Conservation (phyloP, 1,284 basidiomycete genomes). For the Cryptococcus sp. region DNA sequence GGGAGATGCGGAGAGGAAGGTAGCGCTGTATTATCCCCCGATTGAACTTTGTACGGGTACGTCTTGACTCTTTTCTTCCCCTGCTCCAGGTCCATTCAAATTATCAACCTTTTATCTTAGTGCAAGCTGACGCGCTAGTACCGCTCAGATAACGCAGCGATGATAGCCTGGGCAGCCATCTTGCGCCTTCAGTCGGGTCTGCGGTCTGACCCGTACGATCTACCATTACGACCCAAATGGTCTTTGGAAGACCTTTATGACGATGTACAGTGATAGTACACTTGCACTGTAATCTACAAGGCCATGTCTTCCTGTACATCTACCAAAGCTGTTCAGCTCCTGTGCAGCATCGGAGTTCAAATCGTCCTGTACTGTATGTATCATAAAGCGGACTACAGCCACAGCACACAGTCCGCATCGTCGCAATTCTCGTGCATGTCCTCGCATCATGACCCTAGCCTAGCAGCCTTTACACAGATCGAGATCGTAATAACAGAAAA, state of each 20-base stretch:
- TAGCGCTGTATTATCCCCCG: constrained; percentile 64
- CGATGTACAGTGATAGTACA: constrained; percentile 35
- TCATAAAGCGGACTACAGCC: too few relatives aligned
- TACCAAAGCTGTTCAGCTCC: too few relatives aligned
- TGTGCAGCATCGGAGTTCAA: too few relatives aligned
- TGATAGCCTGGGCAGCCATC: constrained; percentile 91
- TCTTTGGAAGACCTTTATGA: constrained; percentile 59
- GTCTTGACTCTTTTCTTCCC: constrained; percentile 3
- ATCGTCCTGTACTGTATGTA: too few relatives aligned
- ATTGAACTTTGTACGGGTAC: constrained; percentile 76
- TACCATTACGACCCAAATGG: constrained; percentile 51
- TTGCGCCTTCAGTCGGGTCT: constrained; percentile 64
- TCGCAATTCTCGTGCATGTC: too few relatives aligned
- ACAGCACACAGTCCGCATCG: too few relatives aligned
- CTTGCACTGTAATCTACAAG: too few relatives aligned
- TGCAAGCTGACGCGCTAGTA: neutral
- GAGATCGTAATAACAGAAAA: too few relatives aligned
- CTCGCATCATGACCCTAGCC: too few relatives aligned
- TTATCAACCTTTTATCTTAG: neutral
- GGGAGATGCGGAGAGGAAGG: neutral
- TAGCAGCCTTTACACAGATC: too few relatives aligned
- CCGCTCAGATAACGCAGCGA: constrained; percentile 80
- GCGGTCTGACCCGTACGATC: constrained; percentile 58
- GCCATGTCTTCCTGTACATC: too few relatives aligned
- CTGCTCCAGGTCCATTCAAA: neutral